Evolutionary conservation across 2,329 filamentous ascomycete species (phyloP), one percentile per base, ranked within the genome.

Genomic region (Pseudogymnoascus sp.): DNA sequence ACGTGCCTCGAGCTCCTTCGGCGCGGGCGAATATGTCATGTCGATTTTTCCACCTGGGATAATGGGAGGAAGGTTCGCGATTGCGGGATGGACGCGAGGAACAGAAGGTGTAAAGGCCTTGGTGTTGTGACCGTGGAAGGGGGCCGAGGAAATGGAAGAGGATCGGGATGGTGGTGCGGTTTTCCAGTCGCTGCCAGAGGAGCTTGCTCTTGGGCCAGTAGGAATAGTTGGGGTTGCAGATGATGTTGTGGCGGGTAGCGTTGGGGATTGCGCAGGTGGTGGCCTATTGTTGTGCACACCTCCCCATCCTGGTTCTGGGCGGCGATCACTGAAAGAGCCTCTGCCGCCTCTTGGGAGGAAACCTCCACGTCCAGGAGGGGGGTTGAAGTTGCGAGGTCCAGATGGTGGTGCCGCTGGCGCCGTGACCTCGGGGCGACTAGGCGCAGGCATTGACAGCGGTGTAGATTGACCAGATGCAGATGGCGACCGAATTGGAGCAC

Each of bases 341-440:
- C 70, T 66, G 11, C 69, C 67, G 64, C 70, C 66, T 61, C 67
- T 66, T 30, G 64, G 64, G 50, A 65, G 66, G 37, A 62, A 59
- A 5, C 63, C 62, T 14, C 69, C 68, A 43, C 69, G 66, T 57
- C 61, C 43, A 30, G 43, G 43, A 34, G 68, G 65, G 5, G 67
- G 61, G 14, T 67, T 64, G 60, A 70, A 71, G 18, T 69, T 71
- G 58, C 71, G 68, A 59, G 71, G 71, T 58, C 71, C 71, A n/a
- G 70, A 66, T 37, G 71, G 71, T 39, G 70, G 70, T 28, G 64
- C 64, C 11, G 62, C 50, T 25, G 65, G 61, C 9, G 60, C 62
- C 20, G 32, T 38, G n/a, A 61, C 65, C 14, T 70, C 69, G 14
- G 63, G 61, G 61, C 67, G 61, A 20, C 61, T 67, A 43, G 64